Conservation (phyloP, 2,329 filamentous ascomycete species). For the Claviceps monticola region DNA sequence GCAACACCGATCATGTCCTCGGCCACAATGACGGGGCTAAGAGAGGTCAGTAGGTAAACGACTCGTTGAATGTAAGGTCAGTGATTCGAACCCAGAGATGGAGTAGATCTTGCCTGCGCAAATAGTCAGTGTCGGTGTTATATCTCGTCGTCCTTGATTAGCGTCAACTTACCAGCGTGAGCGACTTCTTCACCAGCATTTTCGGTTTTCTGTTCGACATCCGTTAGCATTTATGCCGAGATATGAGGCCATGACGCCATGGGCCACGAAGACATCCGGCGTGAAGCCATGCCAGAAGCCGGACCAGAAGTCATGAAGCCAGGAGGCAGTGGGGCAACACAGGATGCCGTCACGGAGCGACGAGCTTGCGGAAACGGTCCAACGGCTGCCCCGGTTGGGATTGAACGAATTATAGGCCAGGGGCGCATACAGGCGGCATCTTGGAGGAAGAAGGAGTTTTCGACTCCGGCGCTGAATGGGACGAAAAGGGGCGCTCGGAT, state of each 20-base stretch:
- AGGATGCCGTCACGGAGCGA: slow-evolving; percentile 7
- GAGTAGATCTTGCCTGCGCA: slow-evolving; percentile 45
- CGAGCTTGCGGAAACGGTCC: slow-evolving; percentile 4
- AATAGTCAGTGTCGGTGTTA: slow-evolving; percentile 10
- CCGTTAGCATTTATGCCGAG: too few species aligned
- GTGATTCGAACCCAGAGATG: slow-evolving; percentile 39
- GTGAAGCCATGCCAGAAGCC: too few species aligned
- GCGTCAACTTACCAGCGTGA: slow-evolving; percentile 23
- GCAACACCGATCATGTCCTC: slow-evolving; percentile 98
- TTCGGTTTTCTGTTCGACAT: slow-evolving; percentile 17
- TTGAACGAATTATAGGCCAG: neutral
- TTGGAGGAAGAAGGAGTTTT: slow-evolving; percentile 21
- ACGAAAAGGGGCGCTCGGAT: slow-evolving; percentile 13
- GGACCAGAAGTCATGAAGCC: neutral
- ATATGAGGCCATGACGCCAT: neutral
- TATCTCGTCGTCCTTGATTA: too few species aligned
- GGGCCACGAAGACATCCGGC: too few species aligned
- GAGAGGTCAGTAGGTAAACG: slow-evolving; percentile 9
- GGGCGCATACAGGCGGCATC: slow-evolving; percentile 40
- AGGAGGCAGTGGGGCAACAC: slow-evolving; percentile 8
- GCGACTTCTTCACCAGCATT: slow-evolving; percentile 24
- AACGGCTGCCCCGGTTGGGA: slow-evolving; percentile 1
- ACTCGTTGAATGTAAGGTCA: neutral
- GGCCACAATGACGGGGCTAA: slow-evolving; percentile 81
- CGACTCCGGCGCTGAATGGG: slow-evolving; percentile 14